phyloP scores from a whole-genome alignment of 2,329 filamentous ascomycete species.

The Penicillium sp. region DNA sequence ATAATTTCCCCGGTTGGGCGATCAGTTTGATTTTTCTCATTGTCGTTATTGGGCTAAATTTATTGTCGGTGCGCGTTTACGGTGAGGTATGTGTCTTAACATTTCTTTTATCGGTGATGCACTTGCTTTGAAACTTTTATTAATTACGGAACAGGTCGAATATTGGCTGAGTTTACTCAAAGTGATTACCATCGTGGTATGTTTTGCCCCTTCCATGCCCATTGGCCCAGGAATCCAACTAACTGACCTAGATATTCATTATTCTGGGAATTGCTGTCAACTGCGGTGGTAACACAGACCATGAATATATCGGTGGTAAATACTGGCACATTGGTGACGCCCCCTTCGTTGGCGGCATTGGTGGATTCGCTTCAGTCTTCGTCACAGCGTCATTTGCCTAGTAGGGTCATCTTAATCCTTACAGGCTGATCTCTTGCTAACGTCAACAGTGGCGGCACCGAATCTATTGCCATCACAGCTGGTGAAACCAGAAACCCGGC shows the following conservation, averaged over 20 bases:
- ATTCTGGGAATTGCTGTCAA: constrained; percentile 66
- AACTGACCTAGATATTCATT: constrained; percentile 58
- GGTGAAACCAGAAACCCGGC: constrained; percentile 68
- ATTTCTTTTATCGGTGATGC: constrained; percentile 54
- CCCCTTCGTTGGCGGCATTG: constrained; percentile 68
- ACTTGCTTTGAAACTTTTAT: constrained; percentile 10
- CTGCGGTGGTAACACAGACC: constrained; percentile 58
- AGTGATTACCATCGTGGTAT: constrained; percentile 46
- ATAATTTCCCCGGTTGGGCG: constrained; percentile 66
- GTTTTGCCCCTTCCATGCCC: constrained; percentile 15
- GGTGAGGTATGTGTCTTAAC: constrained; percentile 51
- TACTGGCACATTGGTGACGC: constrained; percentile 64
- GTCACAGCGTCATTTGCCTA: constrained; percentile 66
- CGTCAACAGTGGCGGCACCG: constrained; percentile 57
- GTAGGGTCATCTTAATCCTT: constrained; percentile 30
- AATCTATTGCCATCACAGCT: constrained; percentile 68
- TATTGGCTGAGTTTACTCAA: constrained; percentile 49
- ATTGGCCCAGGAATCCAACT: neutral
- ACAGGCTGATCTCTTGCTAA: neutral
- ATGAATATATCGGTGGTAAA: constrained; percentile 62
- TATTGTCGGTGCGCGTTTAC: constrained; percentile 59
- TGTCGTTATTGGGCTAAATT: constrained; percentile 57
- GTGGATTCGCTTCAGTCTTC: constrained; percentile 68
- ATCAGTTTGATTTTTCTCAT: constrained; percentile 66
- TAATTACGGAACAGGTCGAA: constrained; percentile 35